Evolutionary conservation across 2,329 filamentous ascomycete species (phyloP).

Genomic region (Calonectria fujianensis): DNA sequence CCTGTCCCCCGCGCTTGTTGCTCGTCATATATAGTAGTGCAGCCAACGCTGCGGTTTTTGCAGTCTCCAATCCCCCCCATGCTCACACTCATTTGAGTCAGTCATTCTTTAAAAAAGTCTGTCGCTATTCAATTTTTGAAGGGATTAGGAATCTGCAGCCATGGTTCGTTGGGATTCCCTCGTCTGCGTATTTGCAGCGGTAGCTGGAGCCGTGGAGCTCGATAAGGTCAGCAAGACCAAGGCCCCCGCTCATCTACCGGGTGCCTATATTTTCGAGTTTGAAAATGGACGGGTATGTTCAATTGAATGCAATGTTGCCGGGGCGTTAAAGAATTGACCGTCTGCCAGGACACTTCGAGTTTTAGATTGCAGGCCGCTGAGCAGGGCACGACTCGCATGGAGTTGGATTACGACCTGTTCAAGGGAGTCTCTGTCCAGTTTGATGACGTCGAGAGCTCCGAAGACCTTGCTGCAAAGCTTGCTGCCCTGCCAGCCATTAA

Average conservation of each 20-base stretch:
- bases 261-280: slow-evolving; percentile 19
- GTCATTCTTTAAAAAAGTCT: slow-evolving; percentile 13
- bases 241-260: slow-evolving; percentile 4
- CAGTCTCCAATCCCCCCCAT: background rate
- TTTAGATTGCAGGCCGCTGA: slow-evolving; percentile 53
- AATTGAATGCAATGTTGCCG: background rate
- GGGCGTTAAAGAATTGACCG: background rate
- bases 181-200: slow-evolving; percentile 1
- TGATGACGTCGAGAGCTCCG: slow-evolving; percentile 66
- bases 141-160: slow-evolving; percentile 8
- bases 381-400: slow-evolving; percentile 67
- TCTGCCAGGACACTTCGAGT: background rate
- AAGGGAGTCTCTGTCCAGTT: slow-evolving; percentile 73
- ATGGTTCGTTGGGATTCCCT: slow-evolving; percentile 19
- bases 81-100: slow-evolving; percentile 9
- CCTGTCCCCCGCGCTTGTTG: background rate
- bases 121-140: background rate
- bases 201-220: slow-evolving; percentile 15
- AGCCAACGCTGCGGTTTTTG: background rate
- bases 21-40: slow-evolving; percentile 3
- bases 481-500: slow-evolving; percentile 67
- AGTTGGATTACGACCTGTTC: slow-evolving; percentile 71
- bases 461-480: slow-evolving; percentile 65
- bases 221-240: slow-evolving; percentile 19
- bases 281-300: slow-evolving; percentile 3